Percentiles rank a stretch among this genome's conserved stretches.
These are phyloP conservation scores for Trichomonascus vanleenenianus DNA, from an alignment of 805 yeast genomes.

Conservation along the genomic window DNA sequence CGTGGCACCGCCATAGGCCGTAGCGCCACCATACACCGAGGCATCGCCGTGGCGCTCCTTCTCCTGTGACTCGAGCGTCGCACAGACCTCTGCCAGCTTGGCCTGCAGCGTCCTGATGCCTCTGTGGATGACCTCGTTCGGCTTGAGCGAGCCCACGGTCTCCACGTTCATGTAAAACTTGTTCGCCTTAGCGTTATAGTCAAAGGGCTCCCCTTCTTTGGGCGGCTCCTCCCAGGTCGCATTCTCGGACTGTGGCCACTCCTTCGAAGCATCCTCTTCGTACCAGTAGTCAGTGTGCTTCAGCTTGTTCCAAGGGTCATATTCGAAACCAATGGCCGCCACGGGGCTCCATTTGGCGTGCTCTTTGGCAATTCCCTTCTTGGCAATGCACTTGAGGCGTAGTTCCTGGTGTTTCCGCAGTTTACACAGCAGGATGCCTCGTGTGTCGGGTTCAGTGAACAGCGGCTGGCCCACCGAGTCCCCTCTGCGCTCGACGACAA, in stretches of 20 bases:
- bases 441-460: conserved; percentile 62
- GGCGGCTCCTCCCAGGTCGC: conserved; percentile 97
- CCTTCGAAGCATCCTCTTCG: conserved; percentile 77
- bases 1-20: too few relatives aligned
- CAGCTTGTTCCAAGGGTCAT: conserved; percentile 98
- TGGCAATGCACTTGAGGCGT: conserved; percentile 85
- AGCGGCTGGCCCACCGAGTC: conserved; percentile 72
- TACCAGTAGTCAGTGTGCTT: conserved; percentile 96
- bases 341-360: conserved; percentile 99
- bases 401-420: conserved; percentile 89
- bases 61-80: conserved; percentile 43
- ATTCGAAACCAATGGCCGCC: conserved; percentile 91
- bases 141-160: conserved; percentile 81
- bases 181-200: conserved; percentile 72
- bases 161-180: conserved; percentile 85
- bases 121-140: conserved; percentile 80
- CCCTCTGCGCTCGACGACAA: conserved; percentile 42
- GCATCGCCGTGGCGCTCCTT: neutral
- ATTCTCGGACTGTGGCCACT: conserved; percentile 89
- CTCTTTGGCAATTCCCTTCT: conserved; percentile 94
- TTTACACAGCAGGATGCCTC: conserved; percentile 88
- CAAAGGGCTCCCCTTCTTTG: conserved; percentile 76
- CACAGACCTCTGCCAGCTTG: conserved; percentile 81
- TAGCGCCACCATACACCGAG: too few relatives aligned
- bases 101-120: conserved; percentile 80